Percentiles rank a stretch among this genome's conserved stretches.
These are phyloP conservation scores for Zygoascus flipseniorum DNA, from an alignment of 805 yeast genomes.

Conservation along the genomic window DNA sequence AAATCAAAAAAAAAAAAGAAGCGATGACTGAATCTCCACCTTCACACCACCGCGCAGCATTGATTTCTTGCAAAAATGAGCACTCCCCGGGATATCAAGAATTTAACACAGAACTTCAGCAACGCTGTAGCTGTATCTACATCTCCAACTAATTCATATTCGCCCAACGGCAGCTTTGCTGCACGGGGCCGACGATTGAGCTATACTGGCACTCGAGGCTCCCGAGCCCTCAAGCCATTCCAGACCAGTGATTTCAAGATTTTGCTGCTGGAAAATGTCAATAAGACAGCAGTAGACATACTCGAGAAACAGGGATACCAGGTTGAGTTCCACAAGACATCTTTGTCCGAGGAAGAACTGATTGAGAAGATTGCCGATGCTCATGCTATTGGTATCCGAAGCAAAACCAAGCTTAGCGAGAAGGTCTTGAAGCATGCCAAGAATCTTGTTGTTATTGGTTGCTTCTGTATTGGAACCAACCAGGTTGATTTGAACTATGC, in stretches of 20 bases:
- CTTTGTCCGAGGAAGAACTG: constrained; percentile 85
- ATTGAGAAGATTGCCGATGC: constrained; percentile 89
- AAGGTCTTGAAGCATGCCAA: constrained; percentile 76
- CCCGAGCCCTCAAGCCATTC: constrained; percentile 77
- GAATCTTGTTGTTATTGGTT: constrained; percentile 84
- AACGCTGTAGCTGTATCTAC: constrained; percentile 16
- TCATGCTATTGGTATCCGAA: constrained; percentile 96
- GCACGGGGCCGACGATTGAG: constrained; percentile 12
- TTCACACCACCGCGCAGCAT: background rate
- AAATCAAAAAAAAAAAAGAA: background rate
- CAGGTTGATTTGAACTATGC: constrained; percentile 92
- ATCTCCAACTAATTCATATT: constrained; percentile 16
- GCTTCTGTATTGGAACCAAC: constrained; percentile 99
- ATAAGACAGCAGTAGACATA: constrained; percentile 81
- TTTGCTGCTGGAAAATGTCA: constrained; percentile 84
- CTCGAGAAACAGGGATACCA: constrained; percentile 90
- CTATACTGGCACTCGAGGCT: constrained; percentile 5
- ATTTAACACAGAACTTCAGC: constrained; percentile 11
- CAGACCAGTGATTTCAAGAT: constrained; percentile 93
- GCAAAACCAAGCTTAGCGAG: constrained; percentile 84
- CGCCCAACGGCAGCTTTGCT: constrained; percentile 3
- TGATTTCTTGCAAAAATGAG: constrained; percentile 17
- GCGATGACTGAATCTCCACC: background rate
- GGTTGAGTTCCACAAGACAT: constrained; percentile 85
- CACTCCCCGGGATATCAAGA: constrained; percentile 24